Conservation (phyloP, 164 flowering plant species). For the Protea cynaroides region DNA sequence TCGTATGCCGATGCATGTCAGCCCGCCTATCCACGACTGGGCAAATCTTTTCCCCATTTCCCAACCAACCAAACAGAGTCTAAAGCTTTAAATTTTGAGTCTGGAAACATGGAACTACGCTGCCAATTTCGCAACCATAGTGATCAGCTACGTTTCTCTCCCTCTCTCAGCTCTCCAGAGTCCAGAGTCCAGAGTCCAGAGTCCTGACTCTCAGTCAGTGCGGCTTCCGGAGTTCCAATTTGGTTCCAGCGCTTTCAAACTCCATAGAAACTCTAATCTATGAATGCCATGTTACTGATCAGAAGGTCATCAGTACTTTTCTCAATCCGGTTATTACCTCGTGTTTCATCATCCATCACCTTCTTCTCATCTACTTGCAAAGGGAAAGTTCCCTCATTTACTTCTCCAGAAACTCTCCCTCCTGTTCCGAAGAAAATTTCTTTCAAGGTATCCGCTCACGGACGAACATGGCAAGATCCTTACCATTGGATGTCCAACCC, state of each 20-base stretch:
- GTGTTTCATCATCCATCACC: conserved; percentile 14
- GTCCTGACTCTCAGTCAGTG: background rate
- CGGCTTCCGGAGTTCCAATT: background rate
- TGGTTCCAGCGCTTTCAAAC: conserved; percentile 10
- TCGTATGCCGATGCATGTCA: too few relatives aligned
- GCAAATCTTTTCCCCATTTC: too few relatives aligned
- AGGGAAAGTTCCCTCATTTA: conserved; percentile 17
- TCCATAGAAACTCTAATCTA: background rate
- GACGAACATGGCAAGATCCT: conserved; percentile 65
- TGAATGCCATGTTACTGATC: background rate
- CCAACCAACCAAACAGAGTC: too few relatives aligned
- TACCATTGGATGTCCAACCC: conserved; percentile 84
- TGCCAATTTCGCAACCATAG: too few relatives aligned
- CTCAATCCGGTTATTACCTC: conserved; percentile 11
- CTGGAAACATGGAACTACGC: too few relatives aligned
- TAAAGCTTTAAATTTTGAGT: too few relatives aligned
- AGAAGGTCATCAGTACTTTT: conserved; percentile 15
- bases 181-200: too few relatives aligned
- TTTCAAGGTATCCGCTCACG: conserved; percentile 55
- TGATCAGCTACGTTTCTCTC: too few relatives aligned
- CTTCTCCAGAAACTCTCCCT: conserved; percentile 6
- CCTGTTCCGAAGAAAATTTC: conserved; percentile 59
- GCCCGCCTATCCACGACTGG: too few relatives aligned
- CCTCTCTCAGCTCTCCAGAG: too few relatives aligned
- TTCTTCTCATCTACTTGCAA: conserved; percentile 40